These are phyloP conservation scores for Cytospora chrysosperma DNA, from an alignment of 2,329 filamentous ascomycete species.

Conservation along the genomic window DNA sequence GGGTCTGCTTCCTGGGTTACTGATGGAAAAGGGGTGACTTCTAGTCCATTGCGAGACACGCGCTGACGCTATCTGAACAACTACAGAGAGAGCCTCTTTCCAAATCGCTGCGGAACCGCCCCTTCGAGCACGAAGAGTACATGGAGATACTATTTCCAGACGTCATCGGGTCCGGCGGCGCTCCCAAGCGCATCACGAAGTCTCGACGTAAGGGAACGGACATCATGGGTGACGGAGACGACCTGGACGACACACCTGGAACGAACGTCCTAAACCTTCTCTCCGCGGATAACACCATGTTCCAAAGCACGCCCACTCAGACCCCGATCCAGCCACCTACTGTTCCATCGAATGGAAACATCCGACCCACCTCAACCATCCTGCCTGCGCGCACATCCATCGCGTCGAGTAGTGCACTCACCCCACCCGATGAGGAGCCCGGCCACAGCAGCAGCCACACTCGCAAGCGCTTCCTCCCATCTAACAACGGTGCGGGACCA, in stretches of 20 bases:
- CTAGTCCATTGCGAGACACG: conserved; percentile 18
- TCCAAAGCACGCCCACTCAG: conserved; percentile 29
- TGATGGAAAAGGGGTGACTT: conserved; percentile 5
- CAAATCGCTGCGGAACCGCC: conserved; percentile 54
- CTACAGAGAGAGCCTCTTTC: conserved; percentile 57
- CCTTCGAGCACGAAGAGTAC: conserved; percentile 60
- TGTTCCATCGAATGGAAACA: conserved; percentile 21
- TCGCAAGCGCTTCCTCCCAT: conserved; percentile 42
- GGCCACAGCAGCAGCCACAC: conserved; percentile 32
- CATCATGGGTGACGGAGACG: conserved; percentile 41
- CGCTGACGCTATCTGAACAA: conserved; percentile 22
- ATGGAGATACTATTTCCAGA: conserved; percentile 62
- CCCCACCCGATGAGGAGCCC: conserved; percentile 51
- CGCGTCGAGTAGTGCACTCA: conserved; percentile 47
- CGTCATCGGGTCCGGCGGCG: conserved; percentile 58
- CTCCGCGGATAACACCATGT: conserved; percentile 30
- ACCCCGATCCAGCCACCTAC: conserved; percentile 28
- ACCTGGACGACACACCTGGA: conserved; percentile 50
- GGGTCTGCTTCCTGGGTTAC: conserved; percentile 13
- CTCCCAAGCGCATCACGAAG: conserved; percentile 59
- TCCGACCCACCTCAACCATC: conserved; percentile 35
- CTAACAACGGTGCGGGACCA: conserved; percentile 19
- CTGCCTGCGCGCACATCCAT: conserved; percentile 42
- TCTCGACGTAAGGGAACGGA: conserved; percentile 51
- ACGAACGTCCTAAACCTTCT: conserved; percentile 47